Conservation (phyloP, 2,329 filamentous ascomycete species). For the Fusarium sp. region DNA sequence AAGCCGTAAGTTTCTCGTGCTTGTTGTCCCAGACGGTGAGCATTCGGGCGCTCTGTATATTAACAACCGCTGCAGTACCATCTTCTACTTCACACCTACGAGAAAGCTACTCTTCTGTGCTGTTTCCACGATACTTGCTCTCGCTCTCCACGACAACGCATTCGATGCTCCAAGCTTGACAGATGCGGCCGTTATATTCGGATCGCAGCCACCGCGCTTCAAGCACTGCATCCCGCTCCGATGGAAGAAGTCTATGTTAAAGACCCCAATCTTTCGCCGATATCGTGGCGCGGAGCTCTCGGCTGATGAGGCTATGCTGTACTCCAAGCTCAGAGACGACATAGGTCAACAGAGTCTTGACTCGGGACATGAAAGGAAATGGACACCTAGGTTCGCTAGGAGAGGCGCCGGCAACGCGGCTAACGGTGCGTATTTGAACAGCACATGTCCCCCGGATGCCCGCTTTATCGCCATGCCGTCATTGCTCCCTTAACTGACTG, state of each 20-base stretch:
- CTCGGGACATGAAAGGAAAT: conserved; percentile 5
- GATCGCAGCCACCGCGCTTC: not conserved
- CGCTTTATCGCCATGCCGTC: not conserved
- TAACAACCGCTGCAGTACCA: conserved; percentile 1
- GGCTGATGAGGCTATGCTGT: conserved; percentile 31
- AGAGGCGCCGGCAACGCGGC: conserved; percentile 35
- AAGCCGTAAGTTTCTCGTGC: not conserved
- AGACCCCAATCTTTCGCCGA: conserved; percentile 40
- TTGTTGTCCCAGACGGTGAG: not conserved
- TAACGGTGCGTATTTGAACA: conserved; percentile 4
- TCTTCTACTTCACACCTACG: conserved; percentile 42
- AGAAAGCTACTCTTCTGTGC: conserved; percentile 42
- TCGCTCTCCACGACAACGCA: conserved; percentile 39
- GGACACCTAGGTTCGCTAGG: conserved; percentile 4
- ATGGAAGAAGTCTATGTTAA: conserved; percentile 43
- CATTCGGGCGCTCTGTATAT: not conserved
- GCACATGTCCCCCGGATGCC: not conserved
- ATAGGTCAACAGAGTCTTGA: conserved; percentile 40
- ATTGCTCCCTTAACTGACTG: not conserved
- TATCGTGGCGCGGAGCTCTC: conserved; percentile 18
- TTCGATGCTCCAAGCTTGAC: conserved; percentile 38
- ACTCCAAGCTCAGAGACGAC: conserved; percentile 41
- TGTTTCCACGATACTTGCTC: conserved; percentile 39
- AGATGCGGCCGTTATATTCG: not conserved
- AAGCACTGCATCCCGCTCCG: conserved; percentile 14